Percentiles rank a stretch among this genome's conserved stretches.
Evolutionary conservation across 164 flowering plant species (phyloP).

Genomic region (Dillenia turbinata): DNA sequence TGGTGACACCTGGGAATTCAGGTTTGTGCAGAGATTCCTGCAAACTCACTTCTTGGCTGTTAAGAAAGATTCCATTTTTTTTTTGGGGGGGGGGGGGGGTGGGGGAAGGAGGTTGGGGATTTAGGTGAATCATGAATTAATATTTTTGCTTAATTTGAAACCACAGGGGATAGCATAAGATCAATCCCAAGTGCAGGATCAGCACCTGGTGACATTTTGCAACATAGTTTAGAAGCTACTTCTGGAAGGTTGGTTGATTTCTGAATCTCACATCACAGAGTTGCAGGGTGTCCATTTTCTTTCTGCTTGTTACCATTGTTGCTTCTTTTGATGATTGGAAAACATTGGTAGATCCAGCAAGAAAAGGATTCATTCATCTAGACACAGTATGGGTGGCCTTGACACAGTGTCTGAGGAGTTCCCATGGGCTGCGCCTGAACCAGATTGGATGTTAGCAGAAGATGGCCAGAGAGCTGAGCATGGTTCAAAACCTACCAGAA

Average conservation of each 20-base stretch:
- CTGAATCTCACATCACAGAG: too few relatives aligned
- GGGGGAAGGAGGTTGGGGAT: too few relatives aligned
- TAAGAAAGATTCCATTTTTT: too few relatives aligned
- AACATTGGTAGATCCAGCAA: conserved; percentile 37
- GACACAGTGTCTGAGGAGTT: conserved; percentile 69
- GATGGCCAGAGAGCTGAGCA: conserved; percentile 39
- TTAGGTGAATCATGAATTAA: too few relatives aligned
- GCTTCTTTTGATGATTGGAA: neutral
- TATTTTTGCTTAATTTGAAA: conserved; percentile 2
- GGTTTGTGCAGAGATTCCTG: conserved; percentile 25
- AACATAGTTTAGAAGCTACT: conserved; percentile 29
- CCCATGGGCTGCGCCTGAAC: conserved; percentile 31
- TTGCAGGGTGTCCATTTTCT: too few relatives aligned
- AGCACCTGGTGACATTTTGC: conserved; percentile 33
- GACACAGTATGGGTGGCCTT: conserved; percentile 45
- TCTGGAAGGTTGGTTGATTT: conserved; percentile 51
- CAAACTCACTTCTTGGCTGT: neutral
- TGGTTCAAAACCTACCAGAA: conserved; percentile 29
- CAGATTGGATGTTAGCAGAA: conserved; percentile 52
- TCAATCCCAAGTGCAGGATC: conserved; percentile 61
- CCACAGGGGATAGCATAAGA: conserved; percentile 41
- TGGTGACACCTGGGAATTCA: conserved; percentile 57
- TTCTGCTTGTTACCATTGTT: neutral
- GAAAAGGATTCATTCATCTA: conserved; percentile 45
- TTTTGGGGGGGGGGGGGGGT: too few relatives aligned